Conservation (phyloP, 2,329 filamentous ascomycete genomes). For the Penicillium occitanis region DNA sequence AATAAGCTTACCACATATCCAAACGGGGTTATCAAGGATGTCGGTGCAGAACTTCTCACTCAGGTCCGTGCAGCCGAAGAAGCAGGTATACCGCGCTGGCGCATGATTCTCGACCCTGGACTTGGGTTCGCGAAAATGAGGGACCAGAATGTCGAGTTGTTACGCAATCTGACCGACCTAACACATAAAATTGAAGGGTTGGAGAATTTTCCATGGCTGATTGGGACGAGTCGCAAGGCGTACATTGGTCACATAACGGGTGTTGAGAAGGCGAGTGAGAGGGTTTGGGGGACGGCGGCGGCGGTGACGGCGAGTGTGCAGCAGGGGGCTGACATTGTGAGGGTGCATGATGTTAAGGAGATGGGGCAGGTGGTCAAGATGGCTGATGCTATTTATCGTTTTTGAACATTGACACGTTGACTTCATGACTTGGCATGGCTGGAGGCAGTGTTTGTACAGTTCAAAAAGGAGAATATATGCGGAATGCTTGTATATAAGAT, state of each 20-base stretch:
- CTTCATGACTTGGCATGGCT: background rate
- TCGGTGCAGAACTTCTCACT: constrained; percentile 66
- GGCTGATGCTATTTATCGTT: constrained; percentile 87
- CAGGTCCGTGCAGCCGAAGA: constrained; percentile 74
- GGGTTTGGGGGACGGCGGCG: constrained; percentile 83
- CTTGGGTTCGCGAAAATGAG: constrained; percentile 88
- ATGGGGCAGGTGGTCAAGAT: constrained; percentile 84
- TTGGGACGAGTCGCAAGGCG: constrained; percentile 83
- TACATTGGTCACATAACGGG: constrained; percentile 85
- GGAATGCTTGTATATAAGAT: background rate
- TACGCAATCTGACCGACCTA: constrained; percentile 66
- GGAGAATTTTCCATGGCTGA: constrained; percentile 76
- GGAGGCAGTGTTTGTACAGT: background rate
- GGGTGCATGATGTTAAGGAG: constrained; percentile 86
- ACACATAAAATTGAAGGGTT: constrained; percentile 40
- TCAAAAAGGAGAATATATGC: background rate
- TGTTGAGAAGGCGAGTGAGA: constrained; percentile 66
- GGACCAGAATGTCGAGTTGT: constrained; percentile 76
- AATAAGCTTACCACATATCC: constrained; percentile 66
- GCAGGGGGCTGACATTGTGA: constrained; percentile 85
- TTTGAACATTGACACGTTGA: constrained; percentile 6
- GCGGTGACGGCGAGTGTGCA: constrained; percentile 82
- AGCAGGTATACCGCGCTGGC: constrained; percentile 85
- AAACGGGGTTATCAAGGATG: constrained; percentile 62
- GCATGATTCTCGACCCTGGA: constrained; percentile 90